A percentile compares a stretch with the other conserved stretches of the same genome.
Evolutionary conservation across 1,284 basidiomycete genomes (phyloP).

Genomic region (Earliella scabrosa): DNA sequence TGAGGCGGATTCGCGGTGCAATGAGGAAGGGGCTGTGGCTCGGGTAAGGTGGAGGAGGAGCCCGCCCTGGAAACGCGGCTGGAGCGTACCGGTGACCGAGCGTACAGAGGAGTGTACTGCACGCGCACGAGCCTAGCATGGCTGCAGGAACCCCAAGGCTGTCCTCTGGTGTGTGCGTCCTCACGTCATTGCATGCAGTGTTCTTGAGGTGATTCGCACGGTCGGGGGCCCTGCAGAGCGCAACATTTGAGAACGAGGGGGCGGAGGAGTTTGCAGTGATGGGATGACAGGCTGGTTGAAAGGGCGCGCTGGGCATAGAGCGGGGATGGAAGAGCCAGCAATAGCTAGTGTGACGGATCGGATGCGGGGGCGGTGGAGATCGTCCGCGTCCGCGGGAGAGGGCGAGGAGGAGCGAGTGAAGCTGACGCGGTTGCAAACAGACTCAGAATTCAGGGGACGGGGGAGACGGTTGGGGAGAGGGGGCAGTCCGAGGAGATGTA

Average conservation of each 20-base stretch:
- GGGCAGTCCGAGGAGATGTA: conserved; percentile 5
- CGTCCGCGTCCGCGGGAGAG: background rate
- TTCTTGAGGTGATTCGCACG: conserved; percentile 10
- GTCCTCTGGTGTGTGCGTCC: conserved; percentile 4
- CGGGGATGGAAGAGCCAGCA: background rate
- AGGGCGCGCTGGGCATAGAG: background rate
- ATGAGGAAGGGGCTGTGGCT: background rate
- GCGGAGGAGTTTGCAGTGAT: no score
- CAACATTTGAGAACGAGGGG: no score
- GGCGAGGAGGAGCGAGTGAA: background rate
- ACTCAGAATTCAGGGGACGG: background rate
- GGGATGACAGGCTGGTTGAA: no score
- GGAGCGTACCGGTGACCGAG: no score
- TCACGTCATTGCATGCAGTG: conserved; percentile 17
- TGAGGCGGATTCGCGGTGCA: background rate
- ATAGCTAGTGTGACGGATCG: background rate
- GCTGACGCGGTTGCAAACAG: background rate
- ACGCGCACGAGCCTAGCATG: background rate
- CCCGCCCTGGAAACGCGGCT: background rate
- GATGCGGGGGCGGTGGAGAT: background rate
- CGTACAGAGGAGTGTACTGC: no score
- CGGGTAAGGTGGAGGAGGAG: background rate
- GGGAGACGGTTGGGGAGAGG: background rate
- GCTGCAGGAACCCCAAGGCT: background rate
- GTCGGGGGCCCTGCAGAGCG: background rate